Evolutionary conservation across 192 early-diverging fungal genomes (phyloP), one percentile per base, ranked within the genome.

Genomic region (Entomortierella chlamydospora): DNA sequence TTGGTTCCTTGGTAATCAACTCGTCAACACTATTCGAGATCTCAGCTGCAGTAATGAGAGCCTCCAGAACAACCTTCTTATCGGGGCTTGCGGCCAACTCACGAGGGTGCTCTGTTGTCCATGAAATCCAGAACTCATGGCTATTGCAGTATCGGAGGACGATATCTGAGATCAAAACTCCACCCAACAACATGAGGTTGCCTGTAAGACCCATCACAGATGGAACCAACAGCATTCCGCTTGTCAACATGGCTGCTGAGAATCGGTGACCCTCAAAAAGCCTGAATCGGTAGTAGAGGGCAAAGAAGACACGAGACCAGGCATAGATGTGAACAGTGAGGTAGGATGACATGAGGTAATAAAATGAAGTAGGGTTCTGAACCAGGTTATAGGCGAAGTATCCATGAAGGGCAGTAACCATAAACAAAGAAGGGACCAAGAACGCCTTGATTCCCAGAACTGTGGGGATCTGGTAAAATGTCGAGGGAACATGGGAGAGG

Each of bases 221-320:
- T 20, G 74, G 74, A 7, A 78, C 28, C 23, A 78, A 57, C 30
- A 78, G 45, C 61, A 69, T 70, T 10, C 74, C 74, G 22, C 74
- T 78, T 47, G 74, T 78, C 67, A 78, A 57, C 74, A 78, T 78
- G 13, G 74, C 66, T 1, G 74, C 74, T 17, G 74, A 78, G 67
- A 78, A 78, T 1, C 74, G 66, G 53, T 78, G 74, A 34, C 49
- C 29, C 57, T 57, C 61, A 53, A 78, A 78, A 31, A 78, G 37
- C 47, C 70, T 78, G 67, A 78, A 70, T 8, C 74, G 60, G 61
- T 78, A 78, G 43, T 70, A 78, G 3, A 78, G 41, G 0, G 74
- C 74, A 47, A 78, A 78, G 49, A 78, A 78, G 55, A 78, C 74
- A 25, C 74, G 74, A 23, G 74, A 78, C 74, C 74, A 78, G 39